Percentiles rank a stretch among this genome's conserved stretches.
Evolutionary conservation across 208 protist species (phyloP).

Genomic region (Endotrypanum monterogeii): DNA sequence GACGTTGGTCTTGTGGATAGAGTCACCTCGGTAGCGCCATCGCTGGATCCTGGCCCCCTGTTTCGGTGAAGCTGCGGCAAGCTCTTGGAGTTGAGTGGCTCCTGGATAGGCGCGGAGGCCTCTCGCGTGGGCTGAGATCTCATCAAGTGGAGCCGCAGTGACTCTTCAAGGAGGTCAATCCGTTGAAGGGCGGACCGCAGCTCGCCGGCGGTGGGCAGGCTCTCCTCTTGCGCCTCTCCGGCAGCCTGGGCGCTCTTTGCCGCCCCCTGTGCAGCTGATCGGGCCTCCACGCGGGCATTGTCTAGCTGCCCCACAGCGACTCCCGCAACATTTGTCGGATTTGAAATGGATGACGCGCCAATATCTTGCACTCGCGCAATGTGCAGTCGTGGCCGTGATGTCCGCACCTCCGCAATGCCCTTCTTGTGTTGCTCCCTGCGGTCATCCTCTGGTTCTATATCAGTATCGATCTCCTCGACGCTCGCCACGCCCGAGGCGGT

Average conservation of each 20-base stretch:
- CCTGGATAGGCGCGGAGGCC: background rate
- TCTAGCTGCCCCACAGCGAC: background rate
- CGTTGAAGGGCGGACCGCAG: conserved; percentile 12
- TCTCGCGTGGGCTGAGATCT: background rate
- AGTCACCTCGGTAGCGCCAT: no score
- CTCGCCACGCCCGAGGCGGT: background rate
- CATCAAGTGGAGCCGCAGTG: conserved; percentile 10
- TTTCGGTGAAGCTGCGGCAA: no score
- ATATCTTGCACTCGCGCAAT: conserved; percentile 4
- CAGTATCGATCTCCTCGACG: conserved; percentile 20
- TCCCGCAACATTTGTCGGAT: no score
- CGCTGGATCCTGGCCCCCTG: no score
- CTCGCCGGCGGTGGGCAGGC: conserved; percentile 25
- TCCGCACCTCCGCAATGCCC: conserved; percentile 12
- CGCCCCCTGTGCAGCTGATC: conserved; percentile 16
- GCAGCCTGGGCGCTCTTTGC: conserved; percentile 22
- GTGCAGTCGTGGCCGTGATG: conserved; percentile 20
- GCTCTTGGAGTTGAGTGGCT: background rate
- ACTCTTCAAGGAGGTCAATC: conserved; percentile 9
- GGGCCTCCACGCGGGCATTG: background rate
- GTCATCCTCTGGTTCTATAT: background rate
- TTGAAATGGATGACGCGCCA: background rate
- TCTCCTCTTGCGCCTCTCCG: conserved; percentile 33
- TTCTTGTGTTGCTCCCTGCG: conserved; percentile 7
- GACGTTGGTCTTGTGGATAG: no score